Base-by-base conservation (phyloP, 495 filamentous ascomycete genomes). In the Mytilinidion resinicola region DNA sequence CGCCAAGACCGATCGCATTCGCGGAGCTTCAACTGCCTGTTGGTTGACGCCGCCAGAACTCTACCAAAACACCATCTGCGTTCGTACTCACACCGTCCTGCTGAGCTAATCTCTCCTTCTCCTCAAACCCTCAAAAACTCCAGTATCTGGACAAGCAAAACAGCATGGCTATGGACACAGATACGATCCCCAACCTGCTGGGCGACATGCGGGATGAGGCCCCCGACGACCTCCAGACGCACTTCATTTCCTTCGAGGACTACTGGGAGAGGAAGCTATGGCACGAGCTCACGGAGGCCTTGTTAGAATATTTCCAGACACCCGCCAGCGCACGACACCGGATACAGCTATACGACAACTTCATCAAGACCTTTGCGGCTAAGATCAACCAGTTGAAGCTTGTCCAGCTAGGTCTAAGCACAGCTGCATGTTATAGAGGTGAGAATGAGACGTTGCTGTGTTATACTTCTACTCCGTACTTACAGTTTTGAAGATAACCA, bases 361-460 rank as follows among this genome's bases (percentile, higher is more conserved):
- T 99, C 78, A 87, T 99, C 72, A 82, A 91, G 70, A 92, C 86
- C 74, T 99, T 99, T 69, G 87, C 90, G 56, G 90, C 95, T 65
- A 96, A 93, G 80, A 96, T 97, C 80, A 99, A 97, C 77, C 91
- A 96, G 76, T 83, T 97, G 43, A 96, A 96, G 79, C 87, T 97
- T 55, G 95, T 97, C 62, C 82, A 85, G 57, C 76, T 99, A 53
- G 95, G 90, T 5, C 78, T 97, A 69, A 84, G 85, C 72, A 87
- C 93, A 25, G 88, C 90, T 44, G 81, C 86, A 62, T 86, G 96
- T 79, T 96, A 89, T 75, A 82, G 77, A 81, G 88, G 93, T 96
- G 55, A 35, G 33, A 5, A 49, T 14, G 17, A 6, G 4, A 8
- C 7, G 7, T 20, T 17, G 1, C 39, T n/a, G 8, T 14, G 43